These are phyloP conservation scores for Angomonas desouzai DNA, from an alignment of 208 protist genomes.

Conservation along the genomic window DNA sequence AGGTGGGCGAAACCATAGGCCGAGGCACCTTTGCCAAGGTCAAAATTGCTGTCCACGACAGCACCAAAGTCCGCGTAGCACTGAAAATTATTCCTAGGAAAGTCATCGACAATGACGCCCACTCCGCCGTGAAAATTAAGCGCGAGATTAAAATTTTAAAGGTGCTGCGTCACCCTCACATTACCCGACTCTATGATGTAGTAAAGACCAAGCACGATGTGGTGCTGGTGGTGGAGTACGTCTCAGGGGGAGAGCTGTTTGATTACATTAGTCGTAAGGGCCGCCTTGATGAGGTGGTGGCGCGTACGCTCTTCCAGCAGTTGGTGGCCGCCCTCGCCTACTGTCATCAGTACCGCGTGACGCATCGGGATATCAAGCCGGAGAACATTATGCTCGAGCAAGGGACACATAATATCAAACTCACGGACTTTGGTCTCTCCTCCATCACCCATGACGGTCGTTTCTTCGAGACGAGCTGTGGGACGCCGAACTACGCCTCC, in stretches of 20 bases:
- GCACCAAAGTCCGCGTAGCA: slow-evolving; percentile 82
- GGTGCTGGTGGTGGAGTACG: slow-evolving; percentile 98
- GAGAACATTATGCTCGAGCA: slow-evolving; percentile 87
- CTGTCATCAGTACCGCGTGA: slow-evolving; percentile 93
- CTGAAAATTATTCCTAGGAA: slow-evolving; percentile 79
- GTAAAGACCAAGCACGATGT: slow-evolving; percentile 96
- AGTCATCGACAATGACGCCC: slow-evolving; percentile 60
- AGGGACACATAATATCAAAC: slow-evolving; percentile 61
- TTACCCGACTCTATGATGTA: slow-evolving; percentile 97
- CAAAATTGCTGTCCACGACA: slow-evolving; percentile 93
- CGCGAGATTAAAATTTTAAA: slow-evolving; percentile 98
- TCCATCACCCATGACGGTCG: slow-evolving; percentile 72
- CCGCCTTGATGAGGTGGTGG: slow-evolving; percentile 86
- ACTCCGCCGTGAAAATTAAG: slow-evolving; percentile 86
- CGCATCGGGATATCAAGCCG: slow-evolving; percentile 90
- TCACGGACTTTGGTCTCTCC: slow-evolving; percentile 84
- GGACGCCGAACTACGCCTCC: slow-evolving; percentile 83
- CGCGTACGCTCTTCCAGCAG: slow-evolving; percentile 95
- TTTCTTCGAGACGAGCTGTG: slow-evolving; percentile 86
- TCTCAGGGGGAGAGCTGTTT: slow-evolving; percentile 97
- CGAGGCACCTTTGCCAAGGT: slow-evolving; percentile 84
- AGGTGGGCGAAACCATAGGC: slow-evolving; percentile 76
- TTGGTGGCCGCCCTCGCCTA: slow-evolving; percentile 97
- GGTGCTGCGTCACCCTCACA: slow-evolving; percentile 97
- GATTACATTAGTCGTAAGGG: slow-evolving; percentile 97